Percentiles rank a stretch among this genome's conserved stretches.
Conservation (phyloP, 352 stramenopile species). For the Pythium dissimile region DNA sequence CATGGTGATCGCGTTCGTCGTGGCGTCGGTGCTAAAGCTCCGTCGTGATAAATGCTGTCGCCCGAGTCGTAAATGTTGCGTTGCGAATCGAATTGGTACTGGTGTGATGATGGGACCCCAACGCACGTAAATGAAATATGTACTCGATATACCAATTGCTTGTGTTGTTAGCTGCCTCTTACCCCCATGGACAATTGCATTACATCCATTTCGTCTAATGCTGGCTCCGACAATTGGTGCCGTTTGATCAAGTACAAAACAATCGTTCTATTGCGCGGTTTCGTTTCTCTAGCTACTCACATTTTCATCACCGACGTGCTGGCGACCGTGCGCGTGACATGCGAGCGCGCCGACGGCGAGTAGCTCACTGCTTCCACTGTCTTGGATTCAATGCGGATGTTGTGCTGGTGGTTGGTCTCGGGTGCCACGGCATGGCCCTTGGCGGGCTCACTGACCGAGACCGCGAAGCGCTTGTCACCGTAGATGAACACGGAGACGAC, state of each 20-base stretch:
- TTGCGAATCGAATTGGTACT: too few species aligned
- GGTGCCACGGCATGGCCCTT: constrained; percentile 26
- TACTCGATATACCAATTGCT: too few species aligned
- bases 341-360: constrained; percentile 17
- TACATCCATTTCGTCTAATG: too few species aligned
- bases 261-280: too few species aligned
- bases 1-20: not conserved
- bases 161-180: too few species aligned
- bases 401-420: constrained; percentile 27
- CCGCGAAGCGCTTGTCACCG: constrained; percentile 71
- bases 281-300: constrained; percentile 14
- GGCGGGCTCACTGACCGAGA: constrained; percentile 24
- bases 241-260: too few species aligned
- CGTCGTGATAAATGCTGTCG: not conserved
- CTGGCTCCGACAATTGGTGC: too few species aligned
- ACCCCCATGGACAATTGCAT: not conserved
- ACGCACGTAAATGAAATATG: too few species aligned
- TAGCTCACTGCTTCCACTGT: constrained; percentile 27
- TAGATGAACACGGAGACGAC: constrained; percentile 85
- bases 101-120: too few species aligned
- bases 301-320: constrained; percentile 36
- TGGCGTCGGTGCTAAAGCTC: not conserved
- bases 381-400: constrained; percentile 58
- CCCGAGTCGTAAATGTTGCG: too few species aligned
- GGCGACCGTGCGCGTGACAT: constrained; percentile 46